Evolutionary conservation across 371 early-diverging fungal genomes (phyloP).

Genomic region (Quaeritorhiza haematococci): DNA sequence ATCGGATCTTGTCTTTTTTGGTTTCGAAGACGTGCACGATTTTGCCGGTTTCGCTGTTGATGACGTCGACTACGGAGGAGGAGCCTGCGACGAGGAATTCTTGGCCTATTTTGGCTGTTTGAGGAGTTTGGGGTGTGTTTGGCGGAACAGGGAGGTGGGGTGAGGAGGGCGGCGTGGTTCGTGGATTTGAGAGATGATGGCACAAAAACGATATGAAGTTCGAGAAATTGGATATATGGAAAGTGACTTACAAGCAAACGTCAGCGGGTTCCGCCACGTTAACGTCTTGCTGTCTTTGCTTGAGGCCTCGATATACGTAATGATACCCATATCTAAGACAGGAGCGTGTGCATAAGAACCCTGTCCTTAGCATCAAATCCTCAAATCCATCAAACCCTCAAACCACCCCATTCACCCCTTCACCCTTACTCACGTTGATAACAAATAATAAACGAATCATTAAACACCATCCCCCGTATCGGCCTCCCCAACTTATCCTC

Average conservation of each 20-base stretch:
- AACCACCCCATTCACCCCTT: neutral
- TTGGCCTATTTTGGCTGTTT: constrained; percentile 31
- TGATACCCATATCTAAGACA: constrained; percentile 23
- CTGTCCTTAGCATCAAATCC: neutral
- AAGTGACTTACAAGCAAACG: constrained; percentile 37
- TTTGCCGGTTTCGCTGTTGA: constrained; percentile 35
- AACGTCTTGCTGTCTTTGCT: constrained; percentile 20
- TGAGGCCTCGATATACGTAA: constrained; percentile 8
- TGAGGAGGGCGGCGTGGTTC: neutral
- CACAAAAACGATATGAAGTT: neutral
- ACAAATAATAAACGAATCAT: constrained; percentile 27
- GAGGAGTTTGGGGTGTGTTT: too few relatives aligned
- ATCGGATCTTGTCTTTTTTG: constrained; percentile 37
- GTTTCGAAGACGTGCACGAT: constrained; percentile 55
- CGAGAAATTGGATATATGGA: neutral
- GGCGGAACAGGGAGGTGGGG: constrained; percentile 1
- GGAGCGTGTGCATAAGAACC: neutral
- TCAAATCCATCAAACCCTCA: neutral
- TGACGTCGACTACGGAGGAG: constrained; percentile 36
- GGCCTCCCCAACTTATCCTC: constrained; percentile 30
- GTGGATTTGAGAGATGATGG: neutral
- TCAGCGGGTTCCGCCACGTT: constrained; percentile 41
- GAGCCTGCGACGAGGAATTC: constrained; percentile 44
- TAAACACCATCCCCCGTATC: constrained; percentile 23
- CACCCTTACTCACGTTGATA: constrained; percentile 33